Base-by-base conservation (phyloP, 2,329 filamentous ascomycete species). In the Claviceps sp. region DNA sequence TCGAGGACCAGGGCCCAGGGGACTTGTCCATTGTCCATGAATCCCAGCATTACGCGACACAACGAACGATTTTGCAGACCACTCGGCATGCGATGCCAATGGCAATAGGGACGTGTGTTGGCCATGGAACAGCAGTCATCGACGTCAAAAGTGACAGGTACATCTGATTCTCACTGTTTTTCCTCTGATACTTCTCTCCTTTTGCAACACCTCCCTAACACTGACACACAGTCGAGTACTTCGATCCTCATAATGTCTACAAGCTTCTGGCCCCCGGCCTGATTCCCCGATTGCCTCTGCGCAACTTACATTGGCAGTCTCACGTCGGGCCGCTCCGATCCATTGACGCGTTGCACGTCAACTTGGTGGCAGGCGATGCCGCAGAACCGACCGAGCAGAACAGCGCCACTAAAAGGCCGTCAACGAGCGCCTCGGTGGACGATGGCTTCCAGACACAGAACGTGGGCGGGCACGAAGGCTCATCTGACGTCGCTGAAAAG, bases 221-320 rank as follows among this genome's bases (percentile, higher is more conserved):
- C n/a, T 22, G 41, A n/a, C 37, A 47, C 7, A 20, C 30, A 95
- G 89, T 96, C 72, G 90, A 97, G 75, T 98, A 95, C 72, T 88
- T 86, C 72, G 93, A 98, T 71, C 91, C 93, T 50, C 86, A 88
- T 65, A 84, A 86, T 62, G 79, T 97, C 57, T 97, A 91, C 70
- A 82, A 87, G 54, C 77, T 91, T 50, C 74, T 97, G 44, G 84
- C 85, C 11, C 81, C 87, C 2, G 82, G 90, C 53, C 75, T 98
- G 53, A 75, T 86, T 42, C 76, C 85, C 43, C 85, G 87, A 51
- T 76, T 97, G 0, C 93, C 93, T 37, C 76, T 98, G 40, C 85
- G 84, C 57, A 94, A 97, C 62, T 81, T 98, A 46, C 88, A 97
- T 64, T 98, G 93, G 93, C 94, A 97, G 67, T 95, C 93, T 14